A percentile compares a stretch with the other conserved stretches of the same genome.
Evolutionary conservation across 176 grass and related monocot genomes (phyloP).

Genomic region (Aegilops sharonensis): DNA sequence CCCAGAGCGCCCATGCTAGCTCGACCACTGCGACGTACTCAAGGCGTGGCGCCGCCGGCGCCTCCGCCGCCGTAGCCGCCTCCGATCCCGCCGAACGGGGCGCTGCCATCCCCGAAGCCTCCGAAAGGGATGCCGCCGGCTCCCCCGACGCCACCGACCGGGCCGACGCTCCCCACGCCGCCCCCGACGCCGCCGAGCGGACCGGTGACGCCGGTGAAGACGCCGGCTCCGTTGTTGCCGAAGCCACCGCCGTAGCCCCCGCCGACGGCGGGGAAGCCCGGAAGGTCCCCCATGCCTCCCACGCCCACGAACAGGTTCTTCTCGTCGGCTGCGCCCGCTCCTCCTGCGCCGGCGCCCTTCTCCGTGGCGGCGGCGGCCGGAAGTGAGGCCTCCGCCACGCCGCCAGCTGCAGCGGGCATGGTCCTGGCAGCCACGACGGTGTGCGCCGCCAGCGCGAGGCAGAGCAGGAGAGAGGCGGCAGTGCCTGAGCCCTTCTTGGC

Average conservation of each 20-base stretch:
- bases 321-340: conserved; percentile 28
- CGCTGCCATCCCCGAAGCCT: conserved; percentile 13
- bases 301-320: conserved; percentile 58
- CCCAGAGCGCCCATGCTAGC: neutral
- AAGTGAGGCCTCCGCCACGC: neutral
- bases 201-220: conserved; percentile 57
- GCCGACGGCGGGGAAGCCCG: conserved; percentile 50
- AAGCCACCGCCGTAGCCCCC: conserved; percentile 45
- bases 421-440: conserved; percentile 14
- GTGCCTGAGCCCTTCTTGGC: conserved; percentile 17
- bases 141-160: conserved; percentile 20
- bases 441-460: conserved; percentile 24
- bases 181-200: conserved; percentile 41
- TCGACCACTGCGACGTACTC: neutral
- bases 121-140: conserved; percentile 3
- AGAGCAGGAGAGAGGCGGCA: conserved; percentile 15
- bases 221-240: conserved; percentile 61
- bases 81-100: conserved; percentile 2
- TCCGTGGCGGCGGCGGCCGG: neutral
- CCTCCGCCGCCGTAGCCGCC: conserved; percentile 29
- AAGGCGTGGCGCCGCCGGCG: conserved; percentile 37
- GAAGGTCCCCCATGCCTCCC: conserved; percentile 54
- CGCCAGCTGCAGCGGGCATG: neutral
- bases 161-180: conserved; percentile 37
- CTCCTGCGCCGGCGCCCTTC: neutral